Conservation (phyloP, 164 flowering plant genomes). For the Pachysandra terminalis region DNA sequence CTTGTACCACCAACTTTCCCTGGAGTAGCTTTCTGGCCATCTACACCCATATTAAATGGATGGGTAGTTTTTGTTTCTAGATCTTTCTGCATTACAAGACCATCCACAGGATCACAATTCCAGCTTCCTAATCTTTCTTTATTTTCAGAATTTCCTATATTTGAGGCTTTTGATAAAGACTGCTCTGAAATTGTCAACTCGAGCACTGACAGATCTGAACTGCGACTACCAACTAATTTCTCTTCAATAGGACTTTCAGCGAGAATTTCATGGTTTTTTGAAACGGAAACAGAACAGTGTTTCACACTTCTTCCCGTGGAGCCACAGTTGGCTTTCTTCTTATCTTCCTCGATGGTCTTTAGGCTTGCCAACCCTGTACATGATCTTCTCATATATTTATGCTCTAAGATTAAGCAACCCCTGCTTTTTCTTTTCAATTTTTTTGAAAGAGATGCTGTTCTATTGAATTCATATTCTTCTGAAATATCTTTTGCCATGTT, state of each 20-base stretch:
- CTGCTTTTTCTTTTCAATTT: neutral
- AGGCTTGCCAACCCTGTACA: neutral
- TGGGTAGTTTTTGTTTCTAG: neutral
- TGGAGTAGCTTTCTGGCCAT: neutral
- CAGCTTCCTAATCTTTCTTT: neutral
- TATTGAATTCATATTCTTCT: neutral
- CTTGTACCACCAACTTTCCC: neutral
- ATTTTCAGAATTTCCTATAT: neutral
- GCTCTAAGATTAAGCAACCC: neutral
- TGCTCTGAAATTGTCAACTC: constrained; percentile 5
- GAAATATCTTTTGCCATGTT: neutral
- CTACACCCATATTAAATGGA: neutral
- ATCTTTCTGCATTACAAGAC: neutral
- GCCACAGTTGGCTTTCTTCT: neutral
- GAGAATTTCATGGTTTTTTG: neutral
- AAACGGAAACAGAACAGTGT: neutral
- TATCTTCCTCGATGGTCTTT: neutral
- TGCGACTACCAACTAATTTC: constrained; percentile 1
- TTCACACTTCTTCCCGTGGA: neutral
- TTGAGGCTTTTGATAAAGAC: constrained; percentile 1
- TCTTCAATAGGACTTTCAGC: neutral
- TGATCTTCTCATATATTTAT: neutral
- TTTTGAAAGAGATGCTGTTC: neutral
- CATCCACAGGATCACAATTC: no score
- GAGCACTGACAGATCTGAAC: neutral